Conservation (phyloP, 2,329 filamentous ascomycete species). For the Xylariales sp. region DNA sequence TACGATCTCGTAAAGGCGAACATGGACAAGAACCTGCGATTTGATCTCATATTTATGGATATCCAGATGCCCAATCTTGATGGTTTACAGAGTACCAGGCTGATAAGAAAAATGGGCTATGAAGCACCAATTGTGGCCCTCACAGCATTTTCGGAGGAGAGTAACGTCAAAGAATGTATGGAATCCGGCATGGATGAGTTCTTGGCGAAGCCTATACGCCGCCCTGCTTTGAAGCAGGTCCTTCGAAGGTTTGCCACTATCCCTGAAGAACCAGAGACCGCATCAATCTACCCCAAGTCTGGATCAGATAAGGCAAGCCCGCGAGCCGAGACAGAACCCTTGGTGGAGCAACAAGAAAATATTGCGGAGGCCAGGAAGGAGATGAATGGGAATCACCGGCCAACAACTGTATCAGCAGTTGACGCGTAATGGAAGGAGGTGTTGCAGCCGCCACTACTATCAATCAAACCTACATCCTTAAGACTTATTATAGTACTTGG, state of each 20-base stretch:
- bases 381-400: too few relatives aligned
- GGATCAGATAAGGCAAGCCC: too few relatives aligned
- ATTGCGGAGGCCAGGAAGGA: too few relatives aligned
- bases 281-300: slow-evolving; percentile 27
- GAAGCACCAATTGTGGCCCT: slow-evolving; percentile 84
- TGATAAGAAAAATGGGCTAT: slow-evolving; percentile 85
- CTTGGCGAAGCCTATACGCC: slow-evolving; percentile 68
- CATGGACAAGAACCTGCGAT: slow-evolving; percentile 68
- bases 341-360: too few relatives aligned
- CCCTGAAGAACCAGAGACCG: slow-evolving; percentile 59
- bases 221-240: slow-evolving; percentile 83
- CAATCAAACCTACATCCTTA: too few relatives aligned
- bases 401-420: too few relatives aligned
- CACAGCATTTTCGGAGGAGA: slow-evolving; percentile 87
- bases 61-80: slow-evolving; percentile 94
- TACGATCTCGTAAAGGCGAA: slow-evolving; percentile 79
- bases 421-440: too few relatives aligned
- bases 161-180: slow-evolving; percentile 80
- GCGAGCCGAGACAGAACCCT: too few relatives aligned
- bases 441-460: too few relatives aligned
- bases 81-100: slow-evolving; percentile 76
- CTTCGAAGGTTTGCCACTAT: slow-evolving; percentile 82
- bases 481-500: too few relatives aligned
- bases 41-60: slow-evolving; percentile 94
- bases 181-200: slow-evolving; percentile 93